Evolutionary conservation across 179 eudicot species (phyloP).

Genomic region (Beta macrorhiza): DNA sequence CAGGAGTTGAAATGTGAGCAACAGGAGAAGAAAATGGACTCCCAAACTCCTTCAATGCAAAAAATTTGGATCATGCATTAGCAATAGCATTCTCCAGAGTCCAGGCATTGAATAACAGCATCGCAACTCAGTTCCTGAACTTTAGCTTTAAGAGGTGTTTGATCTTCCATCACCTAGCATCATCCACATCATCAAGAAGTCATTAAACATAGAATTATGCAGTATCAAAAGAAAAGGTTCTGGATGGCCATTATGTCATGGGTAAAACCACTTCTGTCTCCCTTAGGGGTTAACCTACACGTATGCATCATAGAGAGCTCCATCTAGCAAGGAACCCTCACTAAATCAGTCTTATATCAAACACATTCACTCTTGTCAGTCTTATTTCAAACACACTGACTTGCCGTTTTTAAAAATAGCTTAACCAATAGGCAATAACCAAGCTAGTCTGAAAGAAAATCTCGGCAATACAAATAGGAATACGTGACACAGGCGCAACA

Average conservation of each 20-base stretch:
- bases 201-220: background rate
- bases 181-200: slow-evolving; percentile 4
- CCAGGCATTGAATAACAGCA: no score
- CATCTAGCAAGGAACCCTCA: slow-evolving; percentile 87
- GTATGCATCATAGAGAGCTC: slow-evolving; percentile 95
- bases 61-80: slow-evolving; percentile 31
- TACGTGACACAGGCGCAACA: no score
- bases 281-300: slow-evolving; percentile 76
- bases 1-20: background rate
- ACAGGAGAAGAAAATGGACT: no score
- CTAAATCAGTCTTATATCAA: slow-evolving; percentile 46
- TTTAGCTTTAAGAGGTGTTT: slow-evolving; percentile 70
- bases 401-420: no score
- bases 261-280: slow-evolving; percentile 55
- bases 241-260: slow-evolving; percentile 90
- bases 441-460: no score
- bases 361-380: no score
- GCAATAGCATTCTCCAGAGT: no score
- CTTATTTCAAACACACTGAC: no score
- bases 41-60: no score
- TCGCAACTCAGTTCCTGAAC: slow-evolving; percentile 76
- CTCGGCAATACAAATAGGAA: no score
- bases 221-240: slow-evolving; percentile 22
- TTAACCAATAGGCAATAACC: no score
- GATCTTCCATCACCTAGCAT: slow-evolving; percentile 73